Conservation (phyloP, 106 monocot species). For the Xerophyta viscosa region DNA sequence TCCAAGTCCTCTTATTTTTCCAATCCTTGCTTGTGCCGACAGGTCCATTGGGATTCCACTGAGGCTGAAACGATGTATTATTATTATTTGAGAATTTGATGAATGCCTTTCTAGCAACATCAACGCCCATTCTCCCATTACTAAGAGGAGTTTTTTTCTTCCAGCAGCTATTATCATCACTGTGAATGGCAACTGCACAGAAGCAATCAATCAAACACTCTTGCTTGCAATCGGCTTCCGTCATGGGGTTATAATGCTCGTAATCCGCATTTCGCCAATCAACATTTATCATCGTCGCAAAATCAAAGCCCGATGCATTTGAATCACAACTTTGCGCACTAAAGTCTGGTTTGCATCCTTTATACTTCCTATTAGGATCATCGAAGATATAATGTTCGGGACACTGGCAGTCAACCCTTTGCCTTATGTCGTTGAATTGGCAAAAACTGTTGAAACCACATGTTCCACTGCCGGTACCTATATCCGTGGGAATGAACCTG, state of each 20-base stretch:
- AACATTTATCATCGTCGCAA: slow-evolving; percentile 1
- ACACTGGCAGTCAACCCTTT: slow-evolving; percentile 10
- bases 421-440: background rate
- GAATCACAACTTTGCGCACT: background rate
- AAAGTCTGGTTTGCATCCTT: slow-evolving; percentile 23
- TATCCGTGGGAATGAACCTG: background rate
- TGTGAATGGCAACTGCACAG: slow-evolving; percentile 16
- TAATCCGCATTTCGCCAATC: slow-evolving; percentile 19
- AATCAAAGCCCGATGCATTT: background rate
- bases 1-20: background rate
- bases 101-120: background rate
- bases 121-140: background rate
- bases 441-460: slow-evolving; percentile 32
- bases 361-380: background rate
- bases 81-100: too few relatives aligned
- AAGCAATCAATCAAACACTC: slow-evolving; percentile 29
- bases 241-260: slow-evolving; percentile 6
- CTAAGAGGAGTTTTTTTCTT: slow-evolving; percentile 16
- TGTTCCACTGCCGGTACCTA: slow-evolving; percentile 6
- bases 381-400: slow-evolving; percentile 10
- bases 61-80: background rate
- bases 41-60: background rate
- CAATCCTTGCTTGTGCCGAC: background rate
- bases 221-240: slow-evolving; percentile 6
- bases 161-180: background rate